Base-by-base conservation (phyloP, 768 basidiomycete genomes). In the Lyophyllum shimeji region DNA sequence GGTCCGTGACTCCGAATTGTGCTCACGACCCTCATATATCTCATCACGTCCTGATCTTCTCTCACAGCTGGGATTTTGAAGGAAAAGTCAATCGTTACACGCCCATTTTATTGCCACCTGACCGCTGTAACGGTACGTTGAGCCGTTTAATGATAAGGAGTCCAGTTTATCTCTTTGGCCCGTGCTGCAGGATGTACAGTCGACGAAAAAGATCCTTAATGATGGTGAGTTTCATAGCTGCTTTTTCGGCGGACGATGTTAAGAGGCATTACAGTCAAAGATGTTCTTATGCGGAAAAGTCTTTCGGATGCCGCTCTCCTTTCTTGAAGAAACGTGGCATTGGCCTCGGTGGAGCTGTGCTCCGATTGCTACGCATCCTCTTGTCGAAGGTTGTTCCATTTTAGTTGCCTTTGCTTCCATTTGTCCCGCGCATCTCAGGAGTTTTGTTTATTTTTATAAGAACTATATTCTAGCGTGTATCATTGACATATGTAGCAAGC, bases 51-150 rank as follows among this genome's bases (percentile, higher is more conserved):
- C 33, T 34, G 17, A 42, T 21, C 37, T n/a, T 46, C 21, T 46
- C 49, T 27, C 23, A 33, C 58, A 78, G 78, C 67, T 50, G 76
- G 71, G 4, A 74, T 82, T 29, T 64, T 78, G 50, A 71, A 74
- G 49, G 77, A 80, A 53, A 69, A 75, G 42, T 81, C 79, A 1
- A 70, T 72, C 1, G 54, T 69, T 11, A 67, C 73, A 15, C 76
- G 86, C 46, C 71, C 78, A 2, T 86, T 85, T 63, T 87, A 85
- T 60, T 82, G 79, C 60, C 87, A 88, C 70, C 76, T 86, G 54
- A 89, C 87, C 8, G 78, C 82, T 1, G 86, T 85, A 6, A 88
- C 83, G 56, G 87, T 87, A n/a, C 45, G 45, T 27, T 2, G 25
- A 15, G 44, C 44, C 45, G 24, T 5, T 3, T 29, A 11, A 25